These are phyloP conservation scores for Guadua angustifolia DNA, from an alignment of 176 grass and related monocot genomes.

Conservation along the genomic window DNA sequence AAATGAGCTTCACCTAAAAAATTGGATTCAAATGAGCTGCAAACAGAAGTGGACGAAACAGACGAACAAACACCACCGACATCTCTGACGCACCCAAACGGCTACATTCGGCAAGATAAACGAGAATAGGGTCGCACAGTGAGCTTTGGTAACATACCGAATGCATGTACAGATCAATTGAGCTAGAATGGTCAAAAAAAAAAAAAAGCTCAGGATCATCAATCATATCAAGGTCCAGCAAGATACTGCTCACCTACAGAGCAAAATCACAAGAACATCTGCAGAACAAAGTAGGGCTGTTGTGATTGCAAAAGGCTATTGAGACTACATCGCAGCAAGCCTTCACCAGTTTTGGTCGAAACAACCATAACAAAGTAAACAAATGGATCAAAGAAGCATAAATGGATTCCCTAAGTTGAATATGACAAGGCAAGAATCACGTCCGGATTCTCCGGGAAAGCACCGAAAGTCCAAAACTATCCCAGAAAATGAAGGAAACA, in stretches of 20 bases:
- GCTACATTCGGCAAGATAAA: constrained; percentile 8
- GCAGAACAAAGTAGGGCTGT: background rate
- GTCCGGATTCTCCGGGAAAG: constrained; percentile 25
- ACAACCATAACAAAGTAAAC: background rate
- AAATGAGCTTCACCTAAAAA: background rate
- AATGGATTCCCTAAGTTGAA: background rate
- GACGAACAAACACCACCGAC: constrained; percentile 6
- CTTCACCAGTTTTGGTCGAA: background rate
- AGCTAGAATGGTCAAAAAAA: background rate
- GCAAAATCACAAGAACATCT: constrained; percentile 10
- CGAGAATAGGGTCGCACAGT: background rate
- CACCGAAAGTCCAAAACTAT: background rate
- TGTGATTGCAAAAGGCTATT: background rate
- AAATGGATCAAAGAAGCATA: constrained; percentile 18
- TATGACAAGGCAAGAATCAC: constrained; percentile 45
- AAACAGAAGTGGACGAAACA: background rate
- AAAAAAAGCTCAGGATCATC: background rate
- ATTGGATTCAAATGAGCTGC: constrained; percentile 37
- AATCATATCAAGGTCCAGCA: background rate
- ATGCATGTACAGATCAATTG: background rate
- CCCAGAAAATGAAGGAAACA: background rate
- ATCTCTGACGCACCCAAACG: constrained; percentile 14
- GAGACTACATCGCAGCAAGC: background rate
- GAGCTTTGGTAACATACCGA: background rate
- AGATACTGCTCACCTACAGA: constrained; percentile 11